Base-by-base conservation (phyloP, 495 filamentous ascomycete species). In the Articulospora tetracladia region DNA sequence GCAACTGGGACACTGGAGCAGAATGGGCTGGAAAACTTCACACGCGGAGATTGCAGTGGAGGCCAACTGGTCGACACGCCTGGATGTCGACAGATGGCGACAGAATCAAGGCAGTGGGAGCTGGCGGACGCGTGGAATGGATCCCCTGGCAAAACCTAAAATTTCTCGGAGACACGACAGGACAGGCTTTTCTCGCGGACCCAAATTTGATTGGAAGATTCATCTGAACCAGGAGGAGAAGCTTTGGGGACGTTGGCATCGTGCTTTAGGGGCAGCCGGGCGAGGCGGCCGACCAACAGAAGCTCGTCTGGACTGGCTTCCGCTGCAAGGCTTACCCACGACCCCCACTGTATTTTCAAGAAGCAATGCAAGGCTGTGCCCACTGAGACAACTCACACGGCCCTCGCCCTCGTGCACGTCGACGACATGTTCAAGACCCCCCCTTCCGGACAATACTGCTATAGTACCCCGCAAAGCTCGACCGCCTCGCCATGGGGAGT, bases 401-500 rank as follows among this genome's bases (percentile, higher is more conserved):
- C n/a, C n/a, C n/a, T n/a, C n/a, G n/a, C n/a, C n/a, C n/a, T n/a
- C n/a, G n/a, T n/a, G n/a, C n/a, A n/a, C n/a, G n/a, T n/a, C n/a
- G n/a, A n/a, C n/a, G n/a, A n/a, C n/a, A n/a, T n/a, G n/a, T n/a
- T n/a, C n/a, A n/a, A n/a, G n/a, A n/a, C n/a, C n/a, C n/a, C n/a
- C n/a, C n/a, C n/a, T n/a, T n/a, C n/a, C n/a, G n/a, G n/a, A n/a
- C n/a, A n/a, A n/a, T n/a, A n/a, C n/a, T n/a, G n/a, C n/a, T 34
- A 7, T 15, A 34, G 7, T 50, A 24, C 47, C 47, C 25, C 47
- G 22, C 47, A 47, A 48, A n/a, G 22, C 19, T n/a, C 44, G 8
- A 19, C 7, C 44, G 7, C 44, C 47, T 24, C 44, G 39, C 4
- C 19, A 64, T 64, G 62, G 62, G 62, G 24, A 64, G 57, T 53